Evolutionary conservation across 75 land plant species (phyloP).

Genomic region (Selaginella moellendorffii): DNA sequence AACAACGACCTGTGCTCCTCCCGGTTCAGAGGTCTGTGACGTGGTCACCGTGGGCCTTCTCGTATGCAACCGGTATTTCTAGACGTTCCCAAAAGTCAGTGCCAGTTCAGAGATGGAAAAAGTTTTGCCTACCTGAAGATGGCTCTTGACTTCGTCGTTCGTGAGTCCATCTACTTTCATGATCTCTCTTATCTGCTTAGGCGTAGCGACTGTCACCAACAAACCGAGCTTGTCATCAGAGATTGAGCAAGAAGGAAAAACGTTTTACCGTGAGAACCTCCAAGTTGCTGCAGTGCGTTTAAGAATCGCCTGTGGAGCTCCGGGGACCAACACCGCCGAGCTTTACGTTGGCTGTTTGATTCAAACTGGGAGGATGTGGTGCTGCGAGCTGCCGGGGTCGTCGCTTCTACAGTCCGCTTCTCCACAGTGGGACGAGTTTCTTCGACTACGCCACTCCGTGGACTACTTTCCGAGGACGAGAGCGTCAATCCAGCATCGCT

Average conservation of each 20-base stretch:
- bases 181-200: slow-evolving; percentile 76
- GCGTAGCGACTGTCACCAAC: slow-evolving; percentile 53
- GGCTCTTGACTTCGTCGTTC: slow-evolving; percentile 92
- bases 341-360: slow-evolving; percentile 1
- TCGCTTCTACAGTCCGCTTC: background rate
- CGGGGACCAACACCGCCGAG: slow-evolving; percentile 83
- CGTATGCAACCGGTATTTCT: slow-evolving; percentile 96
- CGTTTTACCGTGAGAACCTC: slow-evolving; percentile 77
- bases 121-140: slow-evolving; percentile 45
- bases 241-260: background rate
- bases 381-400: no score
- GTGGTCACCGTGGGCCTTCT: slow-evolving; percentile 62
- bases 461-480: background rate
- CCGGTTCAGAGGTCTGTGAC: slow-evolving; percentile 33
- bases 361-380: no score
- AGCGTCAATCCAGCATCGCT: no score
- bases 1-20: slow-evolving; percentile 70
- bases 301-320: slow-evolving; percentile 90
- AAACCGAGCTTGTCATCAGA: background rate
- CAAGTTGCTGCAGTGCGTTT: slow-evolving; percentile 85
- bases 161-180: slow-evolving; percentile 94
- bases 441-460: background rate
- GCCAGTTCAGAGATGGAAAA: background rate
- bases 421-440: background rate
- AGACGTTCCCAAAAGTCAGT: slow-evolving; percentile 9